These are phyloP conservation scores for Domatiomyces globalis DNA, from an alignment of 2,329 filamentous ascomycete species.

Conservation along the genomic window DNA sequence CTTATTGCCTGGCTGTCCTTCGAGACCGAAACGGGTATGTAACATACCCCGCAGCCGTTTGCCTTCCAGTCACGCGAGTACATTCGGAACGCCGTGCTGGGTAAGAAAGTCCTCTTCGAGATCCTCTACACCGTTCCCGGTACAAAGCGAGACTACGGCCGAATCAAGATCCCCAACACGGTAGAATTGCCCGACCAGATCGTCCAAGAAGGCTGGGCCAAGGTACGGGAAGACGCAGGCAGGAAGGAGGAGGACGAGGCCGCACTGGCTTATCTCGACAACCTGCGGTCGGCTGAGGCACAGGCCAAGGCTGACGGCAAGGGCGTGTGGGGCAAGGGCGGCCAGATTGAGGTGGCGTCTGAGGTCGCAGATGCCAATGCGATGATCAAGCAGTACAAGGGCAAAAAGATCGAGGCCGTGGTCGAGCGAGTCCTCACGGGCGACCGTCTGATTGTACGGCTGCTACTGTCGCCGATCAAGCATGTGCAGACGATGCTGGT, in stretches of 20 bases:
- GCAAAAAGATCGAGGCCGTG: conserved; percentile 67
- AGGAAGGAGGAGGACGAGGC: conserved; percentile 79
- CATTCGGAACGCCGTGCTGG: conserved; percentile 67
- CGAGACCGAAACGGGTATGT: conserved; percentile 4
- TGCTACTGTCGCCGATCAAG: conserved; percentile 66
- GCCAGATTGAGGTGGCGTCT: conserved; percentile 60
- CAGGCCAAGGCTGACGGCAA: conserved; percentile 65
- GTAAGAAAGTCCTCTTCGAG: conserved; percentile 73
- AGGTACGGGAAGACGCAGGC: conserved; percentile 85
- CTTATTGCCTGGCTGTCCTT: conserved; percentile 1
- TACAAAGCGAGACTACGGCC: conserved; percentile 60
- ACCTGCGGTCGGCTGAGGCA: conserved; percentile 60
- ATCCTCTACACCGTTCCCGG: conserved; percentile 78
- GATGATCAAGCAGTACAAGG: conserved; percentile 73
- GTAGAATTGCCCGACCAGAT: conserved; percentile 65
- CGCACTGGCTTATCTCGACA: conserved; percentile 54
- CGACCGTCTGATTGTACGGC: conserved; percentile 72
- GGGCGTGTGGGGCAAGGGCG: conserved; percentile 60
- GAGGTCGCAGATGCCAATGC: conserved; percentile 61
- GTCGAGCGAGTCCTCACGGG: conserved; percentile 85
- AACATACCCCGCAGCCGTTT: conserved; percentile 41
- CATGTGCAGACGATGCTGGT: conserved; percentile 82
- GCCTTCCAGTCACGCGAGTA: conserved; percentile 93
- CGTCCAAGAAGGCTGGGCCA: conserved; percentile 80
- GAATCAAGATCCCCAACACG: conserved; percentile 61